Evolutionary conservation across 106 monocot genomes (phyloP), one percentile per base, ranked within the genome.

Genomic region (Dendrobium huoshanense): DNA sequence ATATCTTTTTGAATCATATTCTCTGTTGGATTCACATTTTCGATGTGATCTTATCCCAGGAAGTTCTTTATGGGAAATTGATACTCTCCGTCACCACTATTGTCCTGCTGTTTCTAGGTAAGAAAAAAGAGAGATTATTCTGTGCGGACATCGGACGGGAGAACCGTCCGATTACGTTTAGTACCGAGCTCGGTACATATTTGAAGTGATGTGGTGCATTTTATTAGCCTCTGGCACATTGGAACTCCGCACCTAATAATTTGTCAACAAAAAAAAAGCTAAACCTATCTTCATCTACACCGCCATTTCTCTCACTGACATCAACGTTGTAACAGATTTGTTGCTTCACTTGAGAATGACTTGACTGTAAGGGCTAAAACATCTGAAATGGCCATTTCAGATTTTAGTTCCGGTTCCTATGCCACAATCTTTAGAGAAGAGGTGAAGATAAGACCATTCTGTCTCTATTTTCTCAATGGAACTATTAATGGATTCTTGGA

Each of bases 41-140:
- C 1, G 18, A 83, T 72, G n/a, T 77, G 25, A 49, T 29, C 67
- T 79, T 45, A 7, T 64, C 42, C 48, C 88, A 97, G 97, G 90
- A 88, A 97, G 97, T 79, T 97, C 94, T 58, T 81, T 97, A 78
- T 97, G 94, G 94, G 97, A 97, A 91, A 89, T 97, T 77, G 92
- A 92, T 40, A 88, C 94, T 42, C 92, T 97, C 15, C 90, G 90
- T 41, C 87, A 89, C 83, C 97, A 97, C 86, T 92, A 94, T 74
- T 94, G 94, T 49, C 97, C 97, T 24, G 92, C 92, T 22, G 94
- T 97, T 41, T 94, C 94, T 7, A 90, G 97, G 97, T 94, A 87
- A 37, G 29, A 41, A 37, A 64, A 31, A 31, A 31, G 31, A 1
- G 31, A 31, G 31, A 27, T 27, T 27, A 27, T 27, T 27, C 27